phyloP scores from a whole-genome alignment of 345 rosid species.

The Syzygium grande region DNA sequence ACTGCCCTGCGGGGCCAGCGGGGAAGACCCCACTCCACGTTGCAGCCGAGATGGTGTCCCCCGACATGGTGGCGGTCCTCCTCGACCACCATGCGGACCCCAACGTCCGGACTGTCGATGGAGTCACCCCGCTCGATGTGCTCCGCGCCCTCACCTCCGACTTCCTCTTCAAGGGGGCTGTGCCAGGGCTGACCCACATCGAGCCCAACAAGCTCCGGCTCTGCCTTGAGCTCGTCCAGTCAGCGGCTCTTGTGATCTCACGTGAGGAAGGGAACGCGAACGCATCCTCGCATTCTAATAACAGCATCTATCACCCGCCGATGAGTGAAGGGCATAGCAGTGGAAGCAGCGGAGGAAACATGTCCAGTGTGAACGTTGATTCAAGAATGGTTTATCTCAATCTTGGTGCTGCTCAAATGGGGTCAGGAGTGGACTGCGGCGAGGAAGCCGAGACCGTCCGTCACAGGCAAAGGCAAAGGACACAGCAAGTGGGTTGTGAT shows the following conservation, averaged over 20 bases:
- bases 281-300: slow-evolving; percentile 29
- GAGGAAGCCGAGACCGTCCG: slow-evolving; percentile 43
- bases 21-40: slow-evolving; percentile 92
- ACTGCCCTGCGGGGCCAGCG: slow-evolving; percentile 84
- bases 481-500: slow-evolving; percentile 15
- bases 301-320: slow-evolving; percentile 35
- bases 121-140: slow-evolving; percentile 87
- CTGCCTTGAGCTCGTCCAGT: slow-evolving; percentile 97
- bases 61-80: slow-evolving; percentile 96
- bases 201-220: slow-evolving; percentile 95
- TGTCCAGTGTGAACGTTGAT: slow-evolving; percentile 43
- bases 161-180: slow-evolving; percentile 98
- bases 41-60: slow-evolving; percentile 98
- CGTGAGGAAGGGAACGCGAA: slow-evolving; percentile 82
- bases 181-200: slow-evolving; percentile 86
- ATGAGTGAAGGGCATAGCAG: slow-evolving; percentile 60
- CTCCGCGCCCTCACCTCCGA: slow-evolving; percentile 94
- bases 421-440: slow-evolving; percentile 50
- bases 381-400: slow-evolving; percentile 88
- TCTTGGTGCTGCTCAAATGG: slow-evolving; percentile 81
- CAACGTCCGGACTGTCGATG: slow-evolving; percentile 82
- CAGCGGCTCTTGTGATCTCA: slow-evolving; percentile 92
- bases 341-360: slow-evolving; percentile 31
- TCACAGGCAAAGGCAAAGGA: slow-evolving; percentile 15
- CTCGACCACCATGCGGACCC: slow-evolving; percentile 98